Percentiles rank a stretch among this genome's conserved stretches.
phyloP scores from a whole-genome alignment of 345 rosid species.

The Geranium rotundifolium region DNA sequence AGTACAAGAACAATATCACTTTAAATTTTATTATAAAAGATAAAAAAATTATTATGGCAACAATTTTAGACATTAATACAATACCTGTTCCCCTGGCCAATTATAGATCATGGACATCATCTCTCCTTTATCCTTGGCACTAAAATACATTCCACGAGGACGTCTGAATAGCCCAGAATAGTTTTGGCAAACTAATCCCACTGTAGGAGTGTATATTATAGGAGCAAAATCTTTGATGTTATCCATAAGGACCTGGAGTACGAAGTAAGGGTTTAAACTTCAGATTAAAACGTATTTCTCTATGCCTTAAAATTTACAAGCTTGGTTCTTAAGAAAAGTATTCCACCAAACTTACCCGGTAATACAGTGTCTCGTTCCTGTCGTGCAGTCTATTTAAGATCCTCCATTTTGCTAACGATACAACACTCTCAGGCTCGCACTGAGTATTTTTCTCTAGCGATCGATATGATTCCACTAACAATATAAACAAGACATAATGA shows the following conservation, averaged over 20 bases:
- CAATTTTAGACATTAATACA: background rate
- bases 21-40: no score
- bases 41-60: background rate
- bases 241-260: conserved; percentile 78
- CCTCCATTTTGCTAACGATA: conserved; percentile 93
- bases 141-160: conserved; percentile 98
- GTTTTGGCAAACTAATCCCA: conserved; percentile 93
- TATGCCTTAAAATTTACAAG: conserved; percentile 3
- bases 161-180: conserved; percentile 95
- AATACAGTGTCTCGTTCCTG: conserved; percentile 91
- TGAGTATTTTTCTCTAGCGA: conserved; percentile 76
- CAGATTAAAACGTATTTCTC: background rate
- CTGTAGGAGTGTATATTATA: conserved; percentile 88
- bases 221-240: conserved; percentile 93
- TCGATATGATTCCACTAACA: conserved; percentile 78
- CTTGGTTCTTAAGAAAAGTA: conserved; percentile 2
- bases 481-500: conserved; percentile 6
- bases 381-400: conserved; percentile 92
- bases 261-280: conserved; percentile 5
- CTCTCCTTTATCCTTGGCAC: conserved; percentile 98
- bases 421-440: conserved; percentile 49
- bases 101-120: conserved; percentile 99
- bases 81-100: conserved; percentile 80
- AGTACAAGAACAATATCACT: background rate
- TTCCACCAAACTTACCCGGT: conserved; percentile 42